Evolutionary conservation across 345 rosid species (phyloP).

Genomic region (Viola odorata): DNA sequence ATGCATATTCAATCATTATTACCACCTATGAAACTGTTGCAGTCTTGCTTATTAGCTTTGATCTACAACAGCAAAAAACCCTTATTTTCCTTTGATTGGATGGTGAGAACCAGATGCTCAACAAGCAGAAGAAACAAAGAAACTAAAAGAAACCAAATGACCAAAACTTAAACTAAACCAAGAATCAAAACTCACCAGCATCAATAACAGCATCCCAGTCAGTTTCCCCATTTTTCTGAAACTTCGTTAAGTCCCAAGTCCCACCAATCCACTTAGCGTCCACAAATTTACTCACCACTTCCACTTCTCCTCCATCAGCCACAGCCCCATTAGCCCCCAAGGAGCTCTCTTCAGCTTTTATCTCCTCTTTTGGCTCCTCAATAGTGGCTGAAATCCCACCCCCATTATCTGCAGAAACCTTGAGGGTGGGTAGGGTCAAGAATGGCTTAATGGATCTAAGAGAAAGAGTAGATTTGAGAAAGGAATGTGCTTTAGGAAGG

Average conservation of each 20-base stretch:
- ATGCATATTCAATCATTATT: too few species aligned
- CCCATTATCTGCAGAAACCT: constrained; percentile 48
- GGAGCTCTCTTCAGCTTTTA: constrained; percentile 14
- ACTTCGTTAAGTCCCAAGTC: constrained; percentile 86
- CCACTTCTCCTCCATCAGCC: constrained; percentile 1
- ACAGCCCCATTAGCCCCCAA: constrained; percentile 33
- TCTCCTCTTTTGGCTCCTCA: constrained; percentile 25
- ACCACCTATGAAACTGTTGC: too few species aligned
- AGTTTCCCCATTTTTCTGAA: constrained; percentile 53
- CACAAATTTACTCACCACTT: constrained; percentile 31
- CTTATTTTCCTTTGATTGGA: too few species aligned
- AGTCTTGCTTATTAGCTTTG: too few species aligned
- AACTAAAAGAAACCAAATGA: not conserved
- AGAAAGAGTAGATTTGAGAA: constrained; percentile 22
- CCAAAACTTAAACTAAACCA: not conserved
- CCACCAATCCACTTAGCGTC: constrained; percentile 80
- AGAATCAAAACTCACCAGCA: constrained; percentile 52
- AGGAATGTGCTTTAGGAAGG: not conserved
- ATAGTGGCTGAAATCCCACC: constrained; percentile 38
- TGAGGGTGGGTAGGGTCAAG: constrained; percentile 26
- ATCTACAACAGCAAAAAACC: too few species aligned
- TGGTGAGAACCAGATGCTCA: too few species aligned
- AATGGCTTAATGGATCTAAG: constrained; percentile 33
- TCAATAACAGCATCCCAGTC: constrained; percentile 93
- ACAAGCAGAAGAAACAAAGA: too few species aligned